Percentiles rank a stretch among this genome's conserved stretches.
Conservation (phyloP, 306 rosid species). For the Adenanthera pavonina region DNA sequence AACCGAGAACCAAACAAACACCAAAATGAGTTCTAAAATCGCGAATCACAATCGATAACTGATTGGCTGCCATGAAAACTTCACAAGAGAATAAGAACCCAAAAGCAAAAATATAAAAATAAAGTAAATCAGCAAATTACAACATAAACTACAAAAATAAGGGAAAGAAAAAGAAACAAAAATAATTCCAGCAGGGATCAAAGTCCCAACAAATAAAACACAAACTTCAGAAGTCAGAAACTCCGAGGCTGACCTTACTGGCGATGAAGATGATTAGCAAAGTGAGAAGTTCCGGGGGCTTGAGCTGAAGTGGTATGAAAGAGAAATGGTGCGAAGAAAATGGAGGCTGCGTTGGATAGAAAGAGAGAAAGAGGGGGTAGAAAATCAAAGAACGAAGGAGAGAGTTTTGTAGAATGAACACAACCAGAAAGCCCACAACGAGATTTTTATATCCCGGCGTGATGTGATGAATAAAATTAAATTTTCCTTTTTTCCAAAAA, state of each 20-base stretch:
- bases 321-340: constrained; percentile 3
- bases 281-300: constrained; percentile 26
- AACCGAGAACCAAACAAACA: neutral
- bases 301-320: neutral
- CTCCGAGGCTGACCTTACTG: constrained; percentile 34
- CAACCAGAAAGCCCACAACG: neutral
- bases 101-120: neutral
- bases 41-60: constrained; percentile 3
- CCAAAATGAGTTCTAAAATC: neutral
- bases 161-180: neutral
- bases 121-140: neutral
- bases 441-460: neutral
- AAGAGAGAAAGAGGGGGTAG: neutral
- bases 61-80: constrained; percentile 6
- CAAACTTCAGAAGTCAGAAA: constrained; percentile 5
- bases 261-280: constrained; percentile 19
- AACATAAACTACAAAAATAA: neutral
- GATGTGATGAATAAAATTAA: neutral
- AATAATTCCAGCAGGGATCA: constrained; percentile 31
- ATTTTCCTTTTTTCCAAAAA: neutral
- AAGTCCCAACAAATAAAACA: neutral
- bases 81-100: neutral
- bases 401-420: constrained; percentile 33
- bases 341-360: constrained; percentile 14
- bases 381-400: constrained; percentile 8